Conservation (phyloP, 495 filamentous ascomycete genomes). For the Aspergillus taichungensis region DNA sequence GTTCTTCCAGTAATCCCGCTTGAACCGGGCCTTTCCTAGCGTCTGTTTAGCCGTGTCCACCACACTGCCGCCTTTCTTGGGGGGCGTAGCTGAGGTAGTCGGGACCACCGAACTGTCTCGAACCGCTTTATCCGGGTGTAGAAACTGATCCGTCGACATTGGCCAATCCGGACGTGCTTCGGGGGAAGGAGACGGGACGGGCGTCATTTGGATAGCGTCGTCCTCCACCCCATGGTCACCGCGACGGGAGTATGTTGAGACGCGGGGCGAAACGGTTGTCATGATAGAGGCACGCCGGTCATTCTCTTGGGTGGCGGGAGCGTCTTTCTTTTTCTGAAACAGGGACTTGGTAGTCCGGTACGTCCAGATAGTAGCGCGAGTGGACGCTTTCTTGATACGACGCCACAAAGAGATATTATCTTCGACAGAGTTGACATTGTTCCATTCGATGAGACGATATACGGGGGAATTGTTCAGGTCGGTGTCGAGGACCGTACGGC, state of each 20-base stretch:
- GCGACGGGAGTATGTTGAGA: constrained; percentile 52
- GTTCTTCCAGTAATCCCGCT: constrained; percentile 91
- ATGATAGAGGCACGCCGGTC: constrained; percentile 57
- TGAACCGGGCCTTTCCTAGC: constrained; percentile 65
- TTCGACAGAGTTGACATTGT: constrained; percentile 87
- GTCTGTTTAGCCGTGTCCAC: constrained; percentile 50
- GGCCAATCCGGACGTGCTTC: constrained; percentile 36
- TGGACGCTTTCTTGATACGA: constrained; percentile 81
- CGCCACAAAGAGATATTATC: constrained; percentile 84
- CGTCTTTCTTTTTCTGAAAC: constrained; percentile 28
- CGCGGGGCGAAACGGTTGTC: constrained; percentile 48
- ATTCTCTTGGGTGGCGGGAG: constrained; percentile 27
- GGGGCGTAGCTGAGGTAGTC: constrained; percentile 11
- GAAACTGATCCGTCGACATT: constrained; percentile 16
- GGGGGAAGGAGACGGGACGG: constrained; percentile 74
- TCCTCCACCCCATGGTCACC: constrained; percentile 45
- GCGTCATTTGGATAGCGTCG: constrained; percentile 82
- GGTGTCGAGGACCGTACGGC: constrained; percentile 83
- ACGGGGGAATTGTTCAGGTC: constrained; percentile 96
- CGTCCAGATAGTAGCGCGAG: constrained; percentile 47
- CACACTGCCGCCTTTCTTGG: constrained; percentile 54
- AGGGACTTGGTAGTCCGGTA: constrained; percentile 48
- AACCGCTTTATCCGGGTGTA: constrained; percentile 27
- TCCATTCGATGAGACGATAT: constrained; percentile 77
- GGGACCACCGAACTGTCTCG: constrained; percentile 23